Base-by-base conservation (phyloP, 2,329 filamentous ascomycete species). In the Diaporthe helianthi region DNA sequence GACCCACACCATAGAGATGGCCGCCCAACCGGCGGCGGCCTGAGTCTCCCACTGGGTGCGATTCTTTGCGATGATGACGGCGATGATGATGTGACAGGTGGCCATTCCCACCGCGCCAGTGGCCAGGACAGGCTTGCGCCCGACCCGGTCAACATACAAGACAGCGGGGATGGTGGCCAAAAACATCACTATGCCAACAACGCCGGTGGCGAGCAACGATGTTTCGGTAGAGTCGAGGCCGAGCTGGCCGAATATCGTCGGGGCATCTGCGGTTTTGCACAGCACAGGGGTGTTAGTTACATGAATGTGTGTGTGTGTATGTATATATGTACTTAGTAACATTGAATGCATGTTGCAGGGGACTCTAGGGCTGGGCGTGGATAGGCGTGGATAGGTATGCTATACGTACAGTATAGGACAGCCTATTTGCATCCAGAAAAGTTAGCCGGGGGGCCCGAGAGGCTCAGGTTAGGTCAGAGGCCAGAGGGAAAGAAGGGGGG, bases 121-220 rank as follows among this genome's bases (percentile, higher is more conserved):
- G 3, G 86, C 84, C 1, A 92, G 82, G 0, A 90, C 83, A 0
- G 88, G 87, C 74, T 89, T 90, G 19, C 90, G 85, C 9, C 89
- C 90, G 5, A 89, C 78, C 33, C 86, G 85, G 75, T 92, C 90
- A 69, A 92, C 87, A 76, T 86, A 92, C 4, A 91, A 80, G 1
- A 92, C 89, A 0, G 89, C 86, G 0, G 90, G 89, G 36, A 92
- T 86, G 0, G 90, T 92, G 26, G 86, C 85, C 71, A 92, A 72
- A 73, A 92, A 90, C 87, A 92, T 90, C 71, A 88, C 86, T 49
- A 93, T 89, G 3, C 90, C 90, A 5, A 92, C 90, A 0, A 92
- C 90, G 3, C 90, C 91, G 0, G 90, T 93, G 0, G 90, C 90
- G 1, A 93, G 81, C 0, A 93, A 83, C 0, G 86, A 88, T 0